Evolutionary conservation across 805 yeast genomes (phyloP), one percentile per base, ranked within the genome.

Genomic region (Starmerella stigmatis): DNA sequence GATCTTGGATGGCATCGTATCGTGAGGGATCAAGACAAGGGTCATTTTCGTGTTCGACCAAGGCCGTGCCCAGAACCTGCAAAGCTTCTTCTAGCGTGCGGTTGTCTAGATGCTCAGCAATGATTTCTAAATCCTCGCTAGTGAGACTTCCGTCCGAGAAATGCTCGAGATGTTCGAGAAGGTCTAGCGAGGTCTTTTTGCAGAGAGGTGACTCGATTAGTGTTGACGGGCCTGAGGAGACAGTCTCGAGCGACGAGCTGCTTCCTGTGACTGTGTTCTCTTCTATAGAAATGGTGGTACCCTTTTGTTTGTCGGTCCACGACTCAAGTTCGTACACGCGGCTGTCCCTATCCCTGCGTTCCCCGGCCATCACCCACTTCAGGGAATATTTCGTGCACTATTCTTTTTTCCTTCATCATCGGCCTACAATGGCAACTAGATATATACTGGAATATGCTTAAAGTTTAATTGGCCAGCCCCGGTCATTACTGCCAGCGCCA

Each of bases 31-130:
- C 69, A 47, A 75, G 65, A 53, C 74, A 73, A 28, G 69, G 68
- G 56, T 75, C 80, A 41, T 64, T 68, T 4, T 53, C 53, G 51
- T 73, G 76, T n/a, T 69, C 66, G 1, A 52, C 64, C 3, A 68
- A 48, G 6, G 72, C 68, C 16, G 64, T 59, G 22, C 57, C 54
- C 35, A 76, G 57, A 32, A 73, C 64, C 5, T 60, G 61, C 0
- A 68, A 27, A 0, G 76, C 68, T 27, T 71, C 72, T 2, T 63
- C 67, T 13, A 51, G 22, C 9, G 60, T 26, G 13, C 54, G 1
- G 65, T 41, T 50, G 69, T 48, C n/a, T 11, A 50, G 11, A 29
- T 47, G 49, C 10, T 27, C 36, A 13, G 8, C 17, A 5, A 53
- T 43, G 13, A 38, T 11, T 4, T 40, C 45, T 4, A 50, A 5